Conservation (phyloP, 2,329 filamentous ascomycete species). For the Cordyceps javanica region DNA sequence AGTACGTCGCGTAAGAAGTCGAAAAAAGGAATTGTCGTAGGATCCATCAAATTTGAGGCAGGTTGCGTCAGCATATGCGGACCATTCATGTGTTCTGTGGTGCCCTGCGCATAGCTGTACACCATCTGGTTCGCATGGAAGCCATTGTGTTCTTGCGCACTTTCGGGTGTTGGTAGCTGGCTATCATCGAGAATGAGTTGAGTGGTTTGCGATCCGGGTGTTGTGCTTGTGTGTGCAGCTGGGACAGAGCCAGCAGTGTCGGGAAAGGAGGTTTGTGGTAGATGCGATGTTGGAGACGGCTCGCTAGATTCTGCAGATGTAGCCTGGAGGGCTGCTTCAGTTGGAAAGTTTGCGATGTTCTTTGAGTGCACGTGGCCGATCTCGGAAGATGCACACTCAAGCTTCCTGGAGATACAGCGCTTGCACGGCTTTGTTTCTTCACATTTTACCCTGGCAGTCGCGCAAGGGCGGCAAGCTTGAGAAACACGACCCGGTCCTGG, state of each 20-base stretch:
- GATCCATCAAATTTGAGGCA: conserved; percentile 19
- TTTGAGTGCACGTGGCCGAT: conserved; percentile 34
- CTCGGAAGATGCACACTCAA: conserved; percentile 37
- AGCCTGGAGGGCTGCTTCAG: conserved; percentile 19
- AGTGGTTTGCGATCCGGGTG: conserved; percentile 21
- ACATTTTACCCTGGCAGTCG: conserved; percentile 47
- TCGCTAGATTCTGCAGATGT: conserved; percentile 2
- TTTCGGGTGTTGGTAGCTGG: conserved; percentile 30
- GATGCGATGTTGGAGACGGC: conserved; percentile 11
- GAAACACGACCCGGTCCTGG: conserved; percentile 43
- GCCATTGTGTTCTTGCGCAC: conserved; percentile 14
- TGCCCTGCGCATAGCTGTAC: background rate
- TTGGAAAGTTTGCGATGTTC: conserved; percentile 38
- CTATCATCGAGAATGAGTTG: conserved; percentile 26
- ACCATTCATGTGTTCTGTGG: background rate
- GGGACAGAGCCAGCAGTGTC: conserved; percentile 16
- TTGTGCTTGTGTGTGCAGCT: conserved; percentile 19
- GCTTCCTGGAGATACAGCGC: conserved; percentile 41
- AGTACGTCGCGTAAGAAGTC: conserved; percentile 47
- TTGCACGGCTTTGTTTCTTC: conserved; percentile 49
- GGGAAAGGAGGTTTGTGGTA: background rate
- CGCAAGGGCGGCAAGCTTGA: conserved; percentile 47
- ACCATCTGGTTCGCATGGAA: conserved; percentile 12
- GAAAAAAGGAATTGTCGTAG: conserved; percentile 37
- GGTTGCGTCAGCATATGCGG: conserved; percentile 15